Conservation (phyloP, 139 green algal genomes). For the Chloropicon primus region DNA sequence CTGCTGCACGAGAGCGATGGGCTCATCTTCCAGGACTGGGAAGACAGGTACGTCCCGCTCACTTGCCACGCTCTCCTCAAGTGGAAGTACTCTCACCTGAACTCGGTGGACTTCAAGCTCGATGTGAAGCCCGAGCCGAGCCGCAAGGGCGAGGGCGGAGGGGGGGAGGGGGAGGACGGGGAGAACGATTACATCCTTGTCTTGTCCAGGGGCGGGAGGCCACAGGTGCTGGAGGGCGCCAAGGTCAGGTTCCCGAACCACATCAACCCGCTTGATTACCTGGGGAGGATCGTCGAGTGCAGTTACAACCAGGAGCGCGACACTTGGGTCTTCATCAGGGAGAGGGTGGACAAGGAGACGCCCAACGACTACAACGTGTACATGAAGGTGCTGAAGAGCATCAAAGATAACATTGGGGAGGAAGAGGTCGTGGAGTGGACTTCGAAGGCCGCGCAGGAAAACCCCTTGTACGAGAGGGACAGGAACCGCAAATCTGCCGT, state of each 20-base stretch:
- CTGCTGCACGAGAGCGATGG: conserved; percentile 85
- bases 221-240: conserved; percentile 7
- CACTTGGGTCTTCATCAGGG: conserved; percentile 65
- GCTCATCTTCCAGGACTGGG: conserved; percentile 58
- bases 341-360: conserved; percentile 64
- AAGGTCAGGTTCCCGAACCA: conserved; percentile 15
- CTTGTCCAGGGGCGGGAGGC: neutral
- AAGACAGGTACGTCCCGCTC: conserved; percentile 56
- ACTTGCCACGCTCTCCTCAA: conserved; percentile 86
- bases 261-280: conserved; percentile 7
- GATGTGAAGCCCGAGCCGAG: conserved; percentile 9
- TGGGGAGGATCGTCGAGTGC: conserved; percentile 69
- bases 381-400: conserved; percentile 36
- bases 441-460: neutral
- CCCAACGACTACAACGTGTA: conserved; percentile 67
- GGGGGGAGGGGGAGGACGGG: conserved; percentile 5
- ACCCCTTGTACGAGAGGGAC: neutral
- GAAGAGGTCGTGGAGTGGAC: conserved; percentile 6
- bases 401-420: conserved; percentile 27
- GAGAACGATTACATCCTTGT: neutral
- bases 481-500: no score
- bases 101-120: conserved; percentile 87
- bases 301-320: conserved; percentile 34
- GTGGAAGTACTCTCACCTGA: conserved; percentile 92
- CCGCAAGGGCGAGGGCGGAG: conserved; percentile 2